phyloP scores from a whole-genome alignment of 192 early-diverging fungal genomes.

The Coemansia sp. region DNA sequence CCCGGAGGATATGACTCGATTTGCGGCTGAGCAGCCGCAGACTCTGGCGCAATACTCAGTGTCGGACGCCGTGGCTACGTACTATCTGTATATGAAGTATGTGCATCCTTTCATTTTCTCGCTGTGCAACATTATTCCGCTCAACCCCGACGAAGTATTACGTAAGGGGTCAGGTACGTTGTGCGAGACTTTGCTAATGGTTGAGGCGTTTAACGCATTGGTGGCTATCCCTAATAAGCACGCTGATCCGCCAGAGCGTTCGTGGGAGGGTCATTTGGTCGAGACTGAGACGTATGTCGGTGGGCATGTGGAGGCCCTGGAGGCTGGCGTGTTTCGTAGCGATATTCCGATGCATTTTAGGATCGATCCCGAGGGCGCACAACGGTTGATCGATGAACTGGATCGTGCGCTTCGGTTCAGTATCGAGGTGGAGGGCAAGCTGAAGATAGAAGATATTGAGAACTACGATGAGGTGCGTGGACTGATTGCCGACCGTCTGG shows the following conservation, averaged over 20 bases:
- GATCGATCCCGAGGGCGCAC: constrained; percentile 73
- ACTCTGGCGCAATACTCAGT: constrained; percentile 96
- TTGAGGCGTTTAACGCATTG: constrained; percentile 83
- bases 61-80: constrained; percentile 99
- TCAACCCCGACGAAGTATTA: constrained; percentile 95
- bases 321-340: constrained; percentile 95
- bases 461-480: constrained; percentile 87
- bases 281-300: constrained; percentile 98
- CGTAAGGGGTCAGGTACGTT: constrained; percentile 95
- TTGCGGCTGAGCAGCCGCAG: constrained; percentile 90
- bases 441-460: constrained; percentile 73
- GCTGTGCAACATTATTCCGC: constrained; percentile 98
- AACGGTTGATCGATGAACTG: constrained; percentile 87
- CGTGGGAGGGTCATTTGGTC: constrained; percentile 87
- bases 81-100: constrained; percentile 99
- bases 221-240: constrained; percentile 99
- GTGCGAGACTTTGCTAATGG: constrained; percentile 97
- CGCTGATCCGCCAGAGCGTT: constrained; percentile 71
- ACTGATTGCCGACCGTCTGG: constrained; percentile 67
- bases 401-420: constrained; percentile 90
- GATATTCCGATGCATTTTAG: constrained; percentile 89
- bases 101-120: constrained; percentile 99
- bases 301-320: constrained; percentile 98
- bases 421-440: constrained; percentile 81
- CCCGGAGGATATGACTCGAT: constrained; percentile 98